Base-by-base conservation (phyloP, 352 stramenopile genomes). In the Halophytophthora polymorphica region DNA sequence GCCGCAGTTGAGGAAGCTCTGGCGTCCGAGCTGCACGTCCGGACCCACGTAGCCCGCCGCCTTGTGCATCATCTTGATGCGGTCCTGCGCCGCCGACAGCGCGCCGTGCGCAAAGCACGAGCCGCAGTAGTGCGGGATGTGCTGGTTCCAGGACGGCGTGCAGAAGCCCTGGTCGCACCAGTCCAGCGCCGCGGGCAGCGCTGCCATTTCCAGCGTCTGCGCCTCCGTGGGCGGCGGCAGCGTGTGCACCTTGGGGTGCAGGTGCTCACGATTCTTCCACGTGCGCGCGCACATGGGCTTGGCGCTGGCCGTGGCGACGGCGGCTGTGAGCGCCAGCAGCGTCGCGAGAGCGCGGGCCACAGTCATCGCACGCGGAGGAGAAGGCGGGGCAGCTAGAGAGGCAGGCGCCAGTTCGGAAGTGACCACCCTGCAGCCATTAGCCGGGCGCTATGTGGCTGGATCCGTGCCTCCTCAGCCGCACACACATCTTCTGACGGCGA, bases 121-220 rank as follows among this genome's bases (percentile, higher is more conserved):
- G 29, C 86, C 86, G 53, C 88, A 96, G 63, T 94, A 96, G 52
- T 87, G 74, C 25, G 82, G 82, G 22, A 89, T 88, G 48, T 93
- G 82, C 55, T 93, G 79, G 59, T 90, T 90, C 80, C 82, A 93
- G 53, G 78, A 88, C n/a, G 78, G 75, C 38, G 86, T 75, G 46
- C 78, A 90, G 51, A 82, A 87, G 29, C 82, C 78, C 10, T 61
- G 68, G 49, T 93, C 82, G 50, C 82, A 90, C 94, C 96, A 98
- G 61, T 95, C 90, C 54, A 98, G 96, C 86, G 73, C 45, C 58
- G 56, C 0, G 81, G 81, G 15, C 85, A 61, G 10, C 56, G n/a
- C 31, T 28, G 72, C 55, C 2, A 87, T 48, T 29, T 81, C 58
- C 3, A 84, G 64, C 36, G 74, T 76, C 50, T 79, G 50, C 11